These are phyloP conservation scores for Lyophyllum shimeji DNA, from an alignment of 768 basidiomycete species.

Conservation along the genomic window DNA sequence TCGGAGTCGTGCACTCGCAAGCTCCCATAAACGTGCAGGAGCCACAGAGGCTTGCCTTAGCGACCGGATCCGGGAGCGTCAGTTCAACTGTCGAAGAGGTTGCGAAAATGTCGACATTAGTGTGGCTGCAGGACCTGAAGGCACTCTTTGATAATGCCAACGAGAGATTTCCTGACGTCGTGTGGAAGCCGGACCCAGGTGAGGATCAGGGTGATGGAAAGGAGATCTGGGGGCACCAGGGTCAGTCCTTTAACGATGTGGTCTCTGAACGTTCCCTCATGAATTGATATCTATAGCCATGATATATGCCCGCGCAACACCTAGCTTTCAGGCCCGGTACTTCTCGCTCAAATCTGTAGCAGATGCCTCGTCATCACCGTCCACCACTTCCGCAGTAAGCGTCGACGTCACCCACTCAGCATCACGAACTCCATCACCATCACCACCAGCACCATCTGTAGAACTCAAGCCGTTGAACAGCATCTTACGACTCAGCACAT, in stretches of 20 bases:
- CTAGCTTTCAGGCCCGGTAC: conserved; percentile 86
- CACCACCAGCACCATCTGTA: conserved; percentile 47
- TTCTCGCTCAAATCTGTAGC: conserved; percentile 72
- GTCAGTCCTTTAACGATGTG: conserved; percentile 40
- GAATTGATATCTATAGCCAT: conserved; percentile 49
- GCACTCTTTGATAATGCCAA: conserved; percentile 79
- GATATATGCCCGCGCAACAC: conserved; percentile 92
- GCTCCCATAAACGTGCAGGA: no score
- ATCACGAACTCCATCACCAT: conserved; percentile 31
- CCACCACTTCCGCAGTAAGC: conserved; percentile 62
- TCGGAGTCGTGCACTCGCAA: no score
- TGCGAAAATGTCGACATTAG: conserved; percentile 60
- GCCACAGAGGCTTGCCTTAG: no score
- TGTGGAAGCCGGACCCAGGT: conserved; percentile 71
- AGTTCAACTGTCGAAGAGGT: conserved; percentile 61
- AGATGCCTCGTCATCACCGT: conserved; percentile 44
- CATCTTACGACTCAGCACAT: conserved; percentile 64
- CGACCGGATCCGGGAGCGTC: no score
- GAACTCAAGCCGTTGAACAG: conserved; percentile 28
- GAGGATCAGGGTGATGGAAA: conserved; percentile 49
- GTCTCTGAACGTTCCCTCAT: background rate
- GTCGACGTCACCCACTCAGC: conserved; percentile 41
- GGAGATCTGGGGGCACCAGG: conserved; percentile 94
- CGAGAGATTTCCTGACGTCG: conserved; percentile 93
- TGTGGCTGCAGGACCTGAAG: conserved; percentile 83